phyloP scores from a whole-genome alignment of 179 eudicot species.

The Dionaea muscipula region DNA sequence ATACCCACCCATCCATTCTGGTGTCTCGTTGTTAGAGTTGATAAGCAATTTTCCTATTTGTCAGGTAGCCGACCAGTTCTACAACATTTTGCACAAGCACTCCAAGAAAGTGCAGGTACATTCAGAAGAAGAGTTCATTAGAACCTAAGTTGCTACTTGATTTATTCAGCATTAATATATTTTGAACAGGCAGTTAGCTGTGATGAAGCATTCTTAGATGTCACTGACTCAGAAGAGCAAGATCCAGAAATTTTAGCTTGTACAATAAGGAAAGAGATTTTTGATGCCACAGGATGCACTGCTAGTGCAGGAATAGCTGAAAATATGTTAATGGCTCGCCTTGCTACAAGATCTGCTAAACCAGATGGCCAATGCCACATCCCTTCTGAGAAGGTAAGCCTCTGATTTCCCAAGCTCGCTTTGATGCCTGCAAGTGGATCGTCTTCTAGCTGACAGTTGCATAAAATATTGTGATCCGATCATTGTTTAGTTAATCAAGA shows the following conservation, averaged over 20 bases:
- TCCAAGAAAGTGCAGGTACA: constrained; percentile 83
- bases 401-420: neutral
- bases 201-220: constrained; percentile 94
- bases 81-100: constrained; percentile 73
- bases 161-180: neutral
- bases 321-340: constrained; percentile 91
- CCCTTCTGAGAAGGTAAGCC: constrained; percentile 54
- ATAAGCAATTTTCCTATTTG: constrained; percentile 8
- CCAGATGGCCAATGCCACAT: constrained; percentile 79
- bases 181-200: constrained; percentile 81
- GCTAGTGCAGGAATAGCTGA: constrained; percentile 85
- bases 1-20: neutral
- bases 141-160: neutral
- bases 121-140: neutral
- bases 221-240: constrained; percentile 40
- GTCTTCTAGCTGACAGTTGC: no score
- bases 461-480: no score
- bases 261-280: constrained; percentile 65
- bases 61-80: constrained; percentile 91
- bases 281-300: constrained; percentile 64
- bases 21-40: neutral
- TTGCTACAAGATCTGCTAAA: constrained; percentile 88
- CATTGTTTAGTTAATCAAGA: no score
- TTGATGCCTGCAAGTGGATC: constrained; percentile 1
- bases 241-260: constrained; percentile 72